phyloP scores from a whole-genome alignment of 78 protist genomes.

The Speleostelium caveatum region DNA sequence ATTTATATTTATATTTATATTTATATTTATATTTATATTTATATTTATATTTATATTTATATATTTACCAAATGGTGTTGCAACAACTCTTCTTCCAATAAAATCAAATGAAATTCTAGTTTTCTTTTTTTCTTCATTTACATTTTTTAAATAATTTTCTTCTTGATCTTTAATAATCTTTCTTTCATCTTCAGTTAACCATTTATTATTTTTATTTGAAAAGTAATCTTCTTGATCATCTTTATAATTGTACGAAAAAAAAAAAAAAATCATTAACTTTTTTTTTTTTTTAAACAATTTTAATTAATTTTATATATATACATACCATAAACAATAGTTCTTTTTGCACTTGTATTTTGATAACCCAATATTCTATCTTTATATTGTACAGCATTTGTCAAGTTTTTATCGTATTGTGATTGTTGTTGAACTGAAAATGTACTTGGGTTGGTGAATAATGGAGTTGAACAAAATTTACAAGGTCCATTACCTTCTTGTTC shows the following conservation, averaged over 20 bases:
- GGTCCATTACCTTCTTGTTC: slow-evolving; percentile 86
- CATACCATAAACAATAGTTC: slow-evolving; percentile 84
- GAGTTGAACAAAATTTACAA: slow-evolving; percentile 83
- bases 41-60: too few relatives aligned
- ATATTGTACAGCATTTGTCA: slow-evolving; percentile 18
- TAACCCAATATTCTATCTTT: slow-evolving; percentile 82
- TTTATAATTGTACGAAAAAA: too few relatives aligned
- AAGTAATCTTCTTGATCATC: slow-evolving; percentile 90
- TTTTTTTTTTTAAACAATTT: too few relatives aligned
- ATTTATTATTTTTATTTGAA: slow-evolving; percentile 33
- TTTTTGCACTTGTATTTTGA: slow-evolving; percentile 65
- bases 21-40: too few relatives aligned
- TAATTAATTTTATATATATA: too few relatives aligned
- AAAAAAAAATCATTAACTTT: too few relatives aligned
- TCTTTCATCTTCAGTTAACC: slow-evolving; percentile 80
- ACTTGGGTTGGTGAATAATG: slow-evolving; percentile 27
- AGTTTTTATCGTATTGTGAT: slow-evolving; percentile 3
- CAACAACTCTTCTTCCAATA: slow-evolving; percentile 35
- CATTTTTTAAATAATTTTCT: slow-evolving; percentile 4
- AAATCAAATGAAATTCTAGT: slow-evolving; percentile 43
- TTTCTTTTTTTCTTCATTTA: slow-evolving; percentile 16
- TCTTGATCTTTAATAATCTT: slow-evolving; percentile 30
- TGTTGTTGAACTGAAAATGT: slow-evolving; percentile 23
- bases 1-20: not conserved
- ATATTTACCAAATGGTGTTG: not conserved